These are phyloP conservation scores for Penicillium sp. DNA, from an alignment of 2,329 filamentous ascomycete species.

Conservation along the genomic window DNA sequence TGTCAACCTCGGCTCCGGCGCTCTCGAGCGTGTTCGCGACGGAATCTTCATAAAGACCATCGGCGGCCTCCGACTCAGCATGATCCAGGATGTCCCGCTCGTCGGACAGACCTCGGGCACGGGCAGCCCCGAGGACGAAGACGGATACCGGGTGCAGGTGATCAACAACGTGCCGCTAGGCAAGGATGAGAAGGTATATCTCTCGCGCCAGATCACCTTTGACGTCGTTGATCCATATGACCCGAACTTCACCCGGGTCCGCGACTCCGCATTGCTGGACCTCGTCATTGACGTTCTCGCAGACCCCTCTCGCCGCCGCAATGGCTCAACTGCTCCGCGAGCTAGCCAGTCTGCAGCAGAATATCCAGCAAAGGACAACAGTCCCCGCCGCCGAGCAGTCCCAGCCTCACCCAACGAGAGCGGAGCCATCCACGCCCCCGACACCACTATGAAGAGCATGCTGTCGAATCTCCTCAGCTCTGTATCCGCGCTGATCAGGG, in stretches of 20 bases:
- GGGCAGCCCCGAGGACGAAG: slow-evolving; percentile 25
- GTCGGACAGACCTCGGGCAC: slow-evolving; percentile 14
- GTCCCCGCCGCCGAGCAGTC: slow-evolving; percentile 26
- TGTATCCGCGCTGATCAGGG: slow-evolving; percentile 56
- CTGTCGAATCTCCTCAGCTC: slow-evolving; percentile 55
- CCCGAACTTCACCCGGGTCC: slow-evolving; percentile 78
- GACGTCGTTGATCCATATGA: slow-evolving; percentile 69
- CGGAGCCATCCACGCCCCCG: slow-evolving; percentile 31
- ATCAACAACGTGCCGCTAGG: slow-evolving; percentile 81
- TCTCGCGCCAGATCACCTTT: slow-evolving; percentile 74
- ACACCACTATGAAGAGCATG: slow-evolving; percentile 44
- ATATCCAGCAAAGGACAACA: slow-evolving; percentile 21
- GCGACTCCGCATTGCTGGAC: slow-evolving; percentile 73
- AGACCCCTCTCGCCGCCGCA: slow-evolving; percentile 39
- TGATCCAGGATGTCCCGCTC: slow-evolving; percentile 52
- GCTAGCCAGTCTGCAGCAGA: slow-evolving; percentile 31
- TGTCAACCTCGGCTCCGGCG: slow-evolving; percentile 48
- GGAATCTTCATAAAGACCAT: slow-evolving; percentile 65
- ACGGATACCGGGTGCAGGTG: slow-evolving; percentile 66
- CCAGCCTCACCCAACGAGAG: slow-evolving; percentile 34
- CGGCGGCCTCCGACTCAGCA: slow-evolving; percentile 59
- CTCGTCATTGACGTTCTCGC: slow-evolving; percentile 65
- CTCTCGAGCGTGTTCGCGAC: slow-evolving; percentile 60
- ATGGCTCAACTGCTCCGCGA: slow-evolving; percentile 37
- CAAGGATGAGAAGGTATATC: slow-evolving; percentile 82